Conservation (phyloP, 139 green algal species). For the Tetraselmis chui region DNA sequence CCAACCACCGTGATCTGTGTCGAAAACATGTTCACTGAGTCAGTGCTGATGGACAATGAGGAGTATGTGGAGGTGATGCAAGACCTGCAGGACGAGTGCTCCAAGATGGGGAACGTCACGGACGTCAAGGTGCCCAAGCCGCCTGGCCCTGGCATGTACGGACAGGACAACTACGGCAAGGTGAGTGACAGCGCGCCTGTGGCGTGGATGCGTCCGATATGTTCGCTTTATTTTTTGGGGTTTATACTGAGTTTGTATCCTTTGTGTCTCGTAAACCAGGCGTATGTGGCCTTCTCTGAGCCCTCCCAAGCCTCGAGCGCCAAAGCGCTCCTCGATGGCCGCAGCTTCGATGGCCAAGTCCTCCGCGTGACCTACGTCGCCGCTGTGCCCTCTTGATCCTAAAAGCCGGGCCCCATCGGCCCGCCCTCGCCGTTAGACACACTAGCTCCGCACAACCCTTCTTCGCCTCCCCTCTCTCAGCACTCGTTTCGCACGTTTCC, state of each 20-base stretch:
- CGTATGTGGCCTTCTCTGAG: not conserved
- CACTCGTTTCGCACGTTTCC: not conserved
- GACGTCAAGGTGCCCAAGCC: constrained; percentile 51
- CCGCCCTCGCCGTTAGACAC: not conserved
- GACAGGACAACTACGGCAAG: constrained; percentile 43
- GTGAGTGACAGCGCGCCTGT: too few species aligned
- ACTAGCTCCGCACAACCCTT: not conserved
- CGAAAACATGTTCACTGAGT: constrained; percentile 42
- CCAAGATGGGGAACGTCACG: constrained; percentile 44
- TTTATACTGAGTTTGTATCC: too few species aligned
- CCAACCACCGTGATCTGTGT: constrained; percentile 39
- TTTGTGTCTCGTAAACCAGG: not conserved
- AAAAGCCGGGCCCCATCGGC: not conserved
- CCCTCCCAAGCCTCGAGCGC: not conserved
- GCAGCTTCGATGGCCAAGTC: not conserved
- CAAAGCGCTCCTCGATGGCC: not conserved
- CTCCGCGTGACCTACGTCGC: not conserved
- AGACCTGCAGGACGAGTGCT: constrained; percentile 59
- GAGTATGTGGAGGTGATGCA: constrained; percentile 61
- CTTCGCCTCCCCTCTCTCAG: not conserved
- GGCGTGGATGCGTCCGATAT: too few species aligned
- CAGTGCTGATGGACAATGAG: constrained; percentile 45
- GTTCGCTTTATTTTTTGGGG: too few species aligned
- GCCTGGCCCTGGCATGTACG: constrained; percentile 29
- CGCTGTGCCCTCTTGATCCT: not conserved